Base-by-base conservation (phyloP, 192 early-diverging fungal species). In the Anaeromyces robustus region DNA sequence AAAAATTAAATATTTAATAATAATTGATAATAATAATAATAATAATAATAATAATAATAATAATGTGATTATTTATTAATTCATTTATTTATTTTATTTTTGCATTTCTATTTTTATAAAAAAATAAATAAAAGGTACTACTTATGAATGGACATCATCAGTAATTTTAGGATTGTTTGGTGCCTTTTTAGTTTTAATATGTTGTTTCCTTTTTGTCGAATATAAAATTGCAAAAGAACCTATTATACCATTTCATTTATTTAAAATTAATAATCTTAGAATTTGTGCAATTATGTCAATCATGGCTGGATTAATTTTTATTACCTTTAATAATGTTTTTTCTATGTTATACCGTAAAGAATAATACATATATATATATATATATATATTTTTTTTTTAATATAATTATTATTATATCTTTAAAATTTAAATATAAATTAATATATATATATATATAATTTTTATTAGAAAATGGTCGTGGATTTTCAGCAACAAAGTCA, bases 181-280 rank as follows among this genome's bases (percentile, higher is more conserved):
- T 19, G 81, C 91, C 37, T 91, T 93, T 29, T 79, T 77, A 18
- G 32, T 86, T 12, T 34, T 90, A 22, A 77, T 89, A 29, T 19
- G 80, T 12, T 83, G 83, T 19, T 95, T 96, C 82, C 85, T 86
- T 11, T 83, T 85, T 30, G 83, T 93, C 30, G 94, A 97, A 86
- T 82, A 84, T 41, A 87, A 88, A 80, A 39, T 91, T 17, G 87
- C 94, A 6, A 80, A 83, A 29, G 89, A 91, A 77, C 94, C 96
- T 17, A 85, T 97, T 43, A 77, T 77, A 85, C 52, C 52, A n/a
- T n/a, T 68, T 11, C 26, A 0, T n/a, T 9, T 68, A 4, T 68
- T 68, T n/a, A 52, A 13, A 22, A 52, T 14, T 14, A 52, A 52
- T 5, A 52, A 52, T 22, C 2, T 52, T 22, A 14, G 5, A 52